phyloP scores from a whole-genome alignment of 176 grass and related monocot genomes.

The Thinopyrum elongatum region DNA sequence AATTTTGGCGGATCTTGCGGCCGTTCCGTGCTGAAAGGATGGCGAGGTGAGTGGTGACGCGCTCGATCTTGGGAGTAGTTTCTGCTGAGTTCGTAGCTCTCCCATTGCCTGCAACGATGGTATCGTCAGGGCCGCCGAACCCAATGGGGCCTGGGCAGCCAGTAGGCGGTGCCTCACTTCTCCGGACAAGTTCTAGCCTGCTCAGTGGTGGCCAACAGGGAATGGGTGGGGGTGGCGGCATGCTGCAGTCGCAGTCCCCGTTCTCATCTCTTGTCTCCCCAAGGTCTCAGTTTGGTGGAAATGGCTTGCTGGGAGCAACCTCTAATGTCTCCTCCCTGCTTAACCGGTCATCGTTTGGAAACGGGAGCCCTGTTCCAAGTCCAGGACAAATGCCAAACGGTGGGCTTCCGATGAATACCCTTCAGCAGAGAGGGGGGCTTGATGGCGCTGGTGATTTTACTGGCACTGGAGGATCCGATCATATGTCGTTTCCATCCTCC shows the following conservation, averaged over 20 bases:
- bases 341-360: slow-evolving; percentile 51
- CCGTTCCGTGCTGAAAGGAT: slow-evolving; percentile 7
- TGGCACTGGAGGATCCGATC: slow-evolving; percentile 39
- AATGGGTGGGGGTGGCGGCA: slow-evolving; percentile 35
- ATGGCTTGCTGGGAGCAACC: slow-evolving; percentile 59
- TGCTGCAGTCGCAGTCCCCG: slow-evolving; percentile 59
- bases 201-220: slow-evolving; percentile 54
- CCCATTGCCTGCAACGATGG: slow-evolving; percentile 48
- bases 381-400: slow-evolving; percentile 42
- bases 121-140: slow-evolving; percentile 78
- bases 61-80: slow-evolving; percentile 22
- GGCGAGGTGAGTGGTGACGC: slow-evolving; percentile 13
- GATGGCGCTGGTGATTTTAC: slow-evolving; percentile 43
- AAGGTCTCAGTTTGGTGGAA: slow-evolving; percentile 62
- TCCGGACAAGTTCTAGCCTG: slow-evolving; percentile 66
- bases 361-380: slow-evolving; percentile 42
- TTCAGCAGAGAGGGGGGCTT: slow-evolving; percentile 55
- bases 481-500: slow-evolving; percentile 58
- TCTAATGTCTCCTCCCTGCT: slow-evolving; percentile 78
- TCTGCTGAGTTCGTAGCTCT: not conserved
- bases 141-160: slow-evolving; percentile 71
- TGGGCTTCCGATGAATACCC: slow-evolving; percentile 35
- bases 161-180: slow-evolving; percentile 57
- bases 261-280: slow-evolving; percentile 75
- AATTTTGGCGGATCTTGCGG: slow-evolving; percentile 43